Percentiles rank a stretch among this genome's conserved stretches.
phyloP scores from a whole-genome alignment of 2,329 filamentous ascomycete species.

The Alternaria sp. region DNA sequence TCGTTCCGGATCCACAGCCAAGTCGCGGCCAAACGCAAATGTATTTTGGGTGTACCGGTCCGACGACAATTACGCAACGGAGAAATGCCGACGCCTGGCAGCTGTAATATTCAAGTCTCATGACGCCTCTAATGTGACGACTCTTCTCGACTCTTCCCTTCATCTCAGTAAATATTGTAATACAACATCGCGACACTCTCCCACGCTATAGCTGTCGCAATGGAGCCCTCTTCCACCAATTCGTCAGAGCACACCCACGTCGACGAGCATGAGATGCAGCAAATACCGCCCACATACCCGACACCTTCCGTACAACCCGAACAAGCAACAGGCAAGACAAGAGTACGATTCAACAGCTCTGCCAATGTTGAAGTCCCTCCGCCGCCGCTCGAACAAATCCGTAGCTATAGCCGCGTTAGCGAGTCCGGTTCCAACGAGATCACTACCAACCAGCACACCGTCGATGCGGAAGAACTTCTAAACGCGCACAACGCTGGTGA shows the following conservation, averaged over 20 bases:
- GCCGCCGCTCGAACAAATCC: conserved; percentile 11
- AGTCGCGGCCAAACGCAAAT: conserved; percentile 9
- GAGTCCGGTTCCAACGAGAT: conserved; percentile 22
- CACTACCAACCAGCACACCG: conserved; percentile 21
- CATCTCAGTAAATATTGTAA: neutral
- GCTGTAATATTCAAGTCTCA: conserved; percentile 3
- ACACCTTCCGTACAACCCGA: conserved; percentile 22
- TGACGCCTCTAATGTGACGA: neutral
- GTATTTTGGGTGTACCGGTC: conserved; percentile 9
- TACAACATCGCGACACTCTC: neutral
- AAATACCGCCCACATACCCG: conserved; percentile 8
- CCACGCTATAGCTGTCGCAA: conserved; percentile 9
- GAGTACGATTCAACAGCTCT: conserved; percentile 42
- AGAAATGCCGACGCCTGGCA: conserved; percentile 3
- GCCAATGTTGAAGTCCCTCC: conserved; percentile 33
- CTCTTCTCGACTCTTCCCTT: neutral
- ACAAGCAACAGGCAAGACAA: conserved; percentile 20
- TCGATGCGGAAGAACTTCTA: conserved; percentile 34
- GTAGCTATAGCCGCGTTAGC: conserved; percentile 23
- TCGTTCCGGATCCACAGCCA: conserved; percentile 11
- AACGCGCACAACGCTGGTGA: conserved; percentile 26
- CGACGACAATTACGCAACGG: conserved; percentile 3
- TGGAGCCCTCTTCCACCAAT: conserved; percentile 28
- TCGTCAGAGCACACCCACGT: conserved; percentile 19
- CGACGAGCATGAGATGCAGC: conserved; percentile 21